Base-by-base conservation (phyloP, 805 yeast genomes). In the Candida piceae region DNA sequence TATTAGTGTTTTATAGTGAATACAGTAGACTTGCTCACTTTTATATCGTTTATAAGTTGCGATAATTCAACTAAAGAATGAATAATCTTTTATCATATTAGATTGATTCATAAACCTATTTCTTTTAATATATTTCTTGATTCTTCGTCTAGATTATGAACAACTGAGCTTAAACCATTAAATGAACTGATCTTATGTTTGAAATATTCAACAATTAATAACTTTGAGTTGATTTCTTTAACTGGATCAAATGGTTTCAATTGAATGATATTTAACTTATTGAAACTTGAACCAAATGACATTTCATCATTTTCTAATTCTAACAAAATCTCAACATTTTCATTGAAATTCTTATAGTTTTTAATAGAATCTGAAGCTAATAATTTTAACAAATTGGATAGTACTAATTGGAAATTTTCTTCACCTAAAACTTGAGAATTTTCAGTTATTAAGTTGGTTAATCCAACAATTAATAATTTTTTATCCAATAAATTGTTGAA, bases 281-380 rank as follows among this genome's bases (percentile, higher is more conserved):
- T 84, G 60, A 76, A 93, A 35, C 80, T 77, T 0, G 96, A 81
- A 2, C 97, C 97, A 61, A 89, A 93, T 2, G 93, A 69, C 3
- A 70, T 57, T 34, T 81, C 72, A 30, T 59, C 64, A 34, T 54
- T 57, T 43, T 88, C 95, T 18, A 72, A 53, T 35, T 83, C 88
- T 21, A 73, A 50, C 46, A 80, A 82, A 16, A 72, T 51, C 33
- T 74, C 79, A 27, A 58, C 59, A 24, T 66, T 61, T 20, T 66
- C 69, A 28, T 64, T 58, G 3, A 58, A 41, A 6, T 51, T 48
- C 35, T 55, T 56, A 39, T 60, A 61, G 29, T 60, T 57, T 23
- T 47, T 50, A 32, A 63, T 58, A 12, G 64, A 58, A 15, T 62
- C 65, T 5, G 64, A 57, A 8, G 58, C 43, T 5, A 57, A 27